Percentiles rank a stretch among this genome's conserved stretches.
Conservation (phyloP, 1,284 basidiomycete species). For the Ceratobasidium papillatum region DNA sequence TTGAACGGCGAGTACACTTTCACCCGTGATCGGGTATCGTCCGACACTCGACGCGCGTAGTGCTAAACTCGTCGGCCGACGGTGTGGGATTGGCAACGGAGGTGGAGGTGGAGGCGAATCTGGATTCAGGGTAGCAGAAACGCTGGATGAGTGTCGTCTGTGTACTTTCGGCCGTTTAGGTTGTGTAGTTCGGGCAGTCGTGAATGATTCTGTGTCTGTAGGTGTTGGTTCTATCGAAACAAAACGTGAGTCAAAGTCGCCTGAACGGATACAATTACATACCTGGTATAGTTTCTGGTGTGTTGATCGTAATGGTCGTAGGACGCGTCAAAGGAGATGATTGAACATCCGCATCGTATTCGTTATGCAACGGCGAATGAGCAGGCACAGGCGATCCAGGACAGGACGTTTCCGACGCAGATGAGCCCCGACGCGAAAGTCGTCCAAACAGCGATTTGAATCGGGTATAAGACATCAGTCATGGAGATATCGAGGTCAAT, state of each 20-base stretch:
- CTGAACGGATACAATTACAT: too few species aligned
- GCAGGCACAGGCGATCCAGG: neutral
- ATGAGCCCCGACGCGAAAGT: slow-evolving; percentile 28
- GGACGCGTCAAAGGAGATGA: too few species aligned
- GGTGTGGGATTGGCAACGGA: neutral
- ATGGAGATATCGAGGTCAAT: too few species aligned
- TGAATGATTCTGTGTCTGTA: neutral
- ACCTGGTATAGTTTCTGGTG: neutral
- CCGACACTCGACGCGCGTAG: slow-evolving; percentile 29
- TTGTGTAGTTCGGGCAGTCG: neutral
- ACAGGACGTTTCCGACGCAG: slow-evolving; percentile 27
- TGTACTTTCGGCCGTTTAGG: neutral
- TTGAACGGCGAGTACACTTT: neutral
- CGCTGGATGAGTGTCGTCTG: slow-evolving; percentile 6
- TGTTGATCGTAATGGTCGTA: neutral
- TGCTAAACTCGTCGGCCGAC: slow-evolving; percentile 21
- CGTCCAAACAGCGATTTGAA: slow-evolving; percentile 29
- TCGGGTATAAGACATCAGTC: slow-evolving; percentile 33
- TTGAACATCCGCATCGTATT: neutral
- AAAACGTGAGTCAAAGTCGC: neutral
- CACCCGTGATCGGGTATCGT: slow-evolving; percentile 10
- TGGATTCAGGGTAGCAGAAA: neutral
- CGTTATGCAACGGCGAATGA: slow-evolving; percentile 7
- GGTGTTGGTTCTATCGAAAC: neutral
- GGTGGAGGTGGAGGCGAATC: neutral